phyloP scores from a whole-genome alignment of 2,329 filamentous ascomycete genomes.

The Chrysoporthe deuterocubensis region DNA sequence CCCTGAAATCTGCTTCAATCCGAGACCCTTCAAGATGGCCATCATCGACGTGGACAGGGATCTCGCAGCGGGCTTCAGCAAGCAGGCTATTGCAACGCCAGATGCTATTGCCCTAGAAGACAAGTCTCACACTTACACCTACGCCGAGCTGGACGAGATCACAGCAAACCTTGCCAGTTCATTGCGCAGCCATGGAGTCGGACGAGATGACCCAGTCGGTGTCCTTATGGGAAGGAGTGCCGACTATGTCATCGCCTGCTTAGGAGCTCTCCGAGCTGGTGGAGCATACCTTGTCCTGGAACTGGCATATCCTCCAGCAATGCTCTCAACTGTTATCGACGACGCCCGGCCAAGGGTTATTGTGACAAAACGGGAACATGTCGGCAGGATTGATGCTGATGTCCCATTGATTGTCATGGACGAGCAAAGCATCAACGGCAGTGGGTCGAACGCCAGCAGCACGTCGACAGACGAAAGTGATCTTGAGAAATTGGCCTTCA shows the following conservation, averaged over 20 bases:
- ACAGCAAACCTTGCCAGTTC: conserved; percentile 67
- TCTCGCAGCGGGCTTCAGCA: conserved; percentile 70
- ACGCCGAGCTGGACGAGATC: conserved; percentile 71
- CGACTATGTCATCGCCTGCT: conserved; percentile 77
- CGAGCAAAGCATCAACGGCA: conserved; percentile 40
- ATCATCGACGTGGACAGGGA: conserved; percentile 74
- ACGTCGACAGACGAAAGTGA: conserved; percentile 63
- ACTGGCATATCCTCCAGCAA: conserved; percentile 74
- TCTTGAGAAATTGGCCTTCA: conserved; percentile 74
- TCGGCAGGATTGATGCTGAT: conserved; percentile 65
- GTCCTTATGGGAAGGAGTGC: conserved; percentile 76
- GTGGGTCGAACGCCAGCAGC: conserved; percentile 37
- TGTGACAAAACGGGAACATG: conserved; percentile 68
- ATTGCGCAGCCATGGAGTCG: conserved; percentile 69
- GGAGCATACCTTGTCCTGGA: conserved; percentile 82
- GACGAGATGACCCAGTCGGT: conserved; percentile 74
- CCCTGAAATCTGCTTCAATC: neutral
- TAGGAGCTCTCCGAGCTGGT: conserved; percentile 77
- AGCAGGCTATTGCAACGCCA: conserved; percentile 71
- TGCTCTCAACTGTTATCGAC: conserved; percentile 76
- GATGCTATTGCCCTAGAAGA: conserved; percentile 75
- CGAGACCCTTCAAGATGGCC: conserved; percentile 50
- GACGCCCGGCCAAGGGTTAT: conserved; percentile 74
- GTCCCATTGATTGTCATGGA: conserved; percentile 70
- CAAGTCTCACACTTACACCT: conserved; percentile 68